Percentiles rank a stretch among this genome's conserved stretches.
phyloP scores from a whole-genome alignment of 345 rosid genomes.

The Citropsis articulata region DNA sequence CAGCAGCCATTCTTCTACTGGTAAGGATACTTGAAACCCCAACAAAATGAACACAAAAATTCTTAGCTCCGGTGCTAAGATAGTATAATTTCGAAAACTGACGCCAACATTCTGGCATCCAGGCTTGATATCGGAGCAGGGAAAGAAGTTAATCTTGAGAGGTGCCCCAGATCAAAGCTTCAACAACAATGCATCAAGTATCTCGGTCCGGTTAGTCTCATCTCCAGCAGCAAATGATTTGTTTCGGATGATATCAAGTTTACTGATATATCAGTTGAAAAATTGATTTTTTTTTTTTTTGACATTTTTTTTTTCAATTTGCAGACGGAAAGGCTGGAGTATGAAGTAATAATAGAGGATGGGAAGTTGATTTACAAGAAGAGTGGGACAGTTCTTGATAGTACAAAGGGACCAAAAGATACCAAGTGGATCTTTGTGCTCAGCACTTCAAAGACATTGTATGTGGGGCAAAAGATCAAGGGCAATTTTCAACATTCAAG shows the following conservation, averaged over 20 bases:
- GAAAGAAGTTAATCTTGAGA: slow-evolving; percentile 60
- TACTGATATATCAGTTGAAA: neutral
- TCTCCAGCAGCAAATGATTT: neutral
- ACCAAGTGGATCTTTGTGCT: slow-evolving; percentile 92
- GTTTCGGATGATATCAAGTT: neutral
- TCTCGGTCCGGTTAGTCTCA: slow-evolving; percentile 82
- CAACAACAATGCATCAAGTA: slow-evolving; percentile 91
- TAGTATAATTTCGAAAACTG: neutral
- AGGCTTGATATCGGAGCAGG: slow-evolving; percentile 97
- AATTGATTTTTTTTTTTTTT: neutral
- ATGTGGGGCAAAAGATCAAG: slow-evolving; percentile 65
- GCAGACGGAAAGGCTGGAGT: slow-evolving; percentile 66
- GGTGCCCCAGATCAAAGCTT: slow-evolving; percentile 70
- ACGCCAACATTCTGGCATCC: slow-evolving; percentile 24
- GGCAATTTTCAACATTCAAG: slow-evolving; percentile 95
- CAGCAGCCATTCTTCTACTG: slow-evolving; percentile 87
- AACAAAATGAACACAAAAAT: slow-evolving; percentile 9
- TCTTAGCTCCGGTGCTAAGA: neutral
- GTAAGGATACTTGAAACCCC: slow-evolving; percentile 32
- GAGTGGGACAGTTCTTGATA: slow-evolving; percentile 55
- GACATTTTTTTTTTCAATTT: neutral
- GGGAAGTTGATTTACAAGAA: slow-evolving; percentile 54
- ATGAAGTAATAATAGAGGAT: slow-evolving; percentile 54
- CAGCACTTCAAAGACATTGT: slow-evolving; percentile 63
- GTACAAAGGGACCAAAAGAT: slow-evolving; percentile 53